phyloP scores from a whole-genome alignment of 2,329 filamentous ascomycete genomes.

The Paraphoma sp. region DNA sequence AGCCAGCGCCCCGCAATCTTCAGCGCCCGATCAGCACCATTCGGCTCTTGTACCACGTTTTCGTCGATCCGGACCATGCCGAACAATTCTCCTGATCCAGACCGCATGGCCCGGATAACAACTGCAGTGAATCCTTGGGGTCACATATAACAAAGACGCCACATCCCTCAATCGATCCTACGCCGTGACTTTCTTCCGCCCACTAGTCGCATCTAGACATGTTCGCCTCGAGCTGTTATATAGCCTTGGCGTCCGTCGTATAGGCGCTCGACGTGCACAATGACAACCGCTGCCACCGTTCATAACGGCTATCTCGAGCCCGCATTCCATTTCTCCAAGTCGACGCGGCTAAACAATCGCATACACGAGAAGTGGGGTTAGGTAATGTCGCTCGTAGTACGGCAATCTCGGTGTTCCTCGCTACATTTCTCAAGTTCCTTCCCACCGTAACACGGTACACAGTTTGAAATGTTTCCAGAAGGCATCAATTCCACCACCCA shows the following conservation, averaged over 20 bases:
- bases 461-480: too few relatives aligned
- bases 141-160: neutral
- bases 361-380: constrained; percentile 1
- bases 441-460: too few relatives aligned
- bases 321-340: neutral
- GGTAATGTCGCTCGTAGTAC: neutral
- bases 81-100: constrained; percentile 1
- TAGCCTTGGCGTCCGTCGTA: neutral
- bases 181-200: neutral
- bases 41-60: neutral
- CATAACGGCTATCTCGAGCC: neutral
- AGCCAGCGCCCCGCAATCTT: neutral
- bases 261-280: neutral
- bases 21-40: neutral
- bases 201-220: constrained; percentile 4
- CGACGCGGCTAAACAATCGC: constrained; percentile 6
- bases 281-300: neutral
- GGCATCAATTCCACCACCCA: too few relatives aligned
- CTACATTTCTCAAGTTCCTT: neutral
- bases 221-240: neutral
- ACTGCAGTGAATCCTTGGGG: neutral
- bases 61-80: constrained; percentile 2
- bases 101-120: neutral
- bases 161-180: neutral
- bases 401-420: neutral